Evolutionary conservation across 2,329 filamentous ascomycete species (phyloP), one percentile per base, ranked within the genome.

Genomic region (Arthrobotrys sphaeroides): DNA sequence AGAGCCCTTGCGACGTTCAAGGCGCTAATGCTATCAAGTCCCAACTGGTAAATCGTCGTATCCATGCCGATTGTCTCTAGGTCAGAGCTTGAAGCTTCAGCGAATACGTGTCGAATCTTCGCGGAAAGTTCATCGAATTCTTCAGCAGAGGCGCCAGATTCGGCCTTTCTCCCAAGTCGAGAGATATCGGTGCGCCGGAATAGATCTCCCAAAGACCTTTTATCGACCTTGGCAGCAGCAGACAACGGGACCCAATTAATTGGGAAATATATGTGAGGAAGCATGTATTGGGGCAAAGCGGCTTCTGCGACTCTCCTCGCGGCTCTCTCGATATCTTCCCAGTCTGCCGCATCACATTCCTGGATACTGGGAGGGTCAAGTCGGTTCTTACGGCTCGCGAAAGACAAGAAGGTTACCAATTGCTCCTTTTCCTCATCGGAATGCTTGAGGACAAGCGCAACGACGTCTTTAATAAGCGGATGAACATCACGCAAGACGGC

Each of bases 1-100:
- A 97, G 84, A 24, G 86, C 83, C 0, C 88, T 86, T 0, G 93
- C 91, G 7, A 97, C 85, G 80, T 97, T 93, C 13, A 88, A 86
- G 0, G 93, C 91, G 74, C 91, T 94, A 79, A 98, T 95, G 81
- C 94, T 97, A 82, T 97, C 94, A 2, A 97, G 84, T 0, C 94
- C 94, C n/a, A 97, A 87, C 70, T 91, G 89, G 79, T 94, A 96
- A 55, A 98, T 92, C 0, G 91, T 93, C 0, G 89, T 92, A 7
- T 86, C 81, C 10, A 85, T 85, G 2, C 81, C 79, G 51, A 97
- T 89, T 0, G 83, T 83, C 0, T 84, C 79, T 1, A 81, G 67
- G 0, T 86, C 81, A 3, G 86, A 82, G 1, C 84, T 83, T 0
- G 90, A 89, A 22, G 95, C 84, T 5, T 83, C 83, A 0, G 88